phyloP scores from a whole-genome alignment of 192 early-diverging fungal species.

The Fimicolochytrium jonesii region DNA sequence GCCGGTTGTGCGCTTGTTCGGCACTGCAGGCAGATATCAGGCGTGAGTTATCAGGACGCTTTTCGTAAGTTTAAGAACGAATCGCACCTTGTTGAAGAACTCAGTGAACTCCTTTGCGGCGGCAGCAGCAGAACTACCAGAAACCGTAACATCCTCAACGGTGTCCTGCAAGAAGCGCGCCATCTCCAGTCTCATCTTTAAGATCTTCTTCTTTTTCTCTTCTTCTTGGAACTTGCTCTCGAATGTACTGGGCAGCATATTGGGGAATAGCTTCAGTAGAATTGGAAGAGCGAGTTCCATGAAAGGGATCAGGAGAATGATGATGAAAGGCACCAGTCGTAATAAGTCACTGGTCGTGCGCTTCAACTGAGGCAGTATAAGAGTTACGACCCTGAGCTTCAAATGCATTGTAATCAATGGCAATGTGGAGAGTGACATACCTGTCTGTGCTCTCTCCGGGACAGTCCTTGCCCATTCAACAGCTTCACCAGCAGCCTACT shows the following conservation, averaged over 20 bases:
- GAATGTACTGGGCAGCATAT: constrained; percentile 95
- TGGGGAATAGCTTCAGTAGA: constrained; percentile 88
- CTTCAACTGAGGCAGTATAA: constrained; percentile 53
- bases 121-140: constrained; percentile 38
- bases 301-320: constrained; percentile 92
- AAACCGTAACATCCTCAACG: constrained; percentile 76
- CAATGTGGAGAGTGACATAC: constrained; percentile 38
- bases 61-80: not conserved
- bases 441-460: constrained; percentile 81
- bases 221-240: constrained; percentile 87
- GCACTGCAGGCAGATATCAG: not conserved
- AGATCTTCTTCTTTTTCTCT: constrained; percentile 88
- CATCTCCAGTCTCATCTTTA: constrained; percentile 91
- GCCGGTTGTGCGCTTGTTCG: constrained; percentile 64
- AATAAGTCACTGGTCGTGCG: constrained; percentile 83
- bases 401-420: constrained; percentile 19
- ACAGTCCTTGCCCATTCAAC: constrained; percentile 69
- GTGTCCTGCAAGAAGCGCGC: constrained; percentile 94
- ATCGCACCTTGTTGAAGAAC: constrained; percentile 68
- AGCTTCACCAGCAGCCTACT: constrained; percentile 70
- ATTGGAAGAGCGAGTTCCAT: constrained; percentile 92
- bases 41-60: not conserved
- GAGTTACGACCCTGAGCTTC: too few relatives aligned
- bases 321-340: constrained; percentile 84
- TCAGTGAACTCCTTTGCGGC: constrained; percentile 68